Conservation (phyloP, 2,329 filamentous ascomycete species). For the Penicillium sp. region DNA sequence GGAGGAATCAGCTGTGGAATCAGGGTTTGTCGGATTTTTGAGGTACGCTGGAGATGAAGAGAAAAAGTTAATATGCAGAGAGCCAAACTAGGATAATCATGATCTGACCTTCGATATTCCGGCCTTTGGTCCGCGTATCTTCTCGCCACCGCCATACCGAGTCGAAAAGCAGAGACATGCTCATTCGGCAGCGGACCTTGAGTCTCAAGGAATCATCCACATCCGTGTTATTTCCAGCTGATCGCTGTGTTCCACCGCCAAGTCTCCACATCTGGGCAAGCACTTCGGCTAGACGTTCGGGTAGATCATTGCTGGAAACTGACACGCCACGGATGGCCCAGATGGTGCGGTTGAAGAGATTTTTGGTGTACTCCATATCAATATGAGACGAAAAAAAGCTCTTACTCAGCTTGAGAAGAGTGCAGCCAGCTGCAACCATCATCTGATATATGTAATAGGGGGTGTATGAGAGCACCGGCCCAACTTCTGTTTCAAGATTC, state of each 20-base stretch:
- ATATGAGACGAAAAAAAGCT: conserved; percentile 64
- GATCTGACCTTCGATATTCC: conserved; percentile 68
- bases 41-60: conserved; percentile 59
- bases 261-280: conserved; percentile 67
- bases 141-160: conserved; percentile 70
- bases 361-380: conserved; percentile 59
- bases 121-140: conserved; percentile 68
- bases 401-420: conserved; percentile 67
- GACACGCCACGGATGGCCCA: conserved; percentile 63
- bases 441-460: conserved; percentile 69
- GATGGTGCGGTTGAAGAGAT: conserved; percentile 63
- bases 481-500: conserved; percentile 48
- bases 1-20: conserved; percentile 74
- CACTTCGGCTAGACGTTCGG: conserved; percentile 66
- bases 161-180: conserved; percentile 69
- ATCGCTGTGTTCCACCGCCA: conserved; percentile 40
- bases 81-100: conserved; percentile 2
- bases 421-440: conserved; percentile 66
- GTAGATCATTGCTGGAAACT: conserved; percentile 65
- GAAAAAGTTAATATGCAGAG: conserved; percentile 19
- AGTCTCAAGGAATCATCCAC: conserved; percentile 58
- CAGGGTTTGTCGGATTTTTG: conserved; percentile 84
- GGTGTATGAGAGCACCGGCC: conserved; percentile 57
- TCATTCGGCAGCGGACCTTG: conserved; percentile 69
- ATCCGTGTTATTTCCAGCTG: conserved; percentile 33